phyloP scores from a whole-genome alignment of 106 monocot genomes.

The Dendrobium huoshanense region DNA sequence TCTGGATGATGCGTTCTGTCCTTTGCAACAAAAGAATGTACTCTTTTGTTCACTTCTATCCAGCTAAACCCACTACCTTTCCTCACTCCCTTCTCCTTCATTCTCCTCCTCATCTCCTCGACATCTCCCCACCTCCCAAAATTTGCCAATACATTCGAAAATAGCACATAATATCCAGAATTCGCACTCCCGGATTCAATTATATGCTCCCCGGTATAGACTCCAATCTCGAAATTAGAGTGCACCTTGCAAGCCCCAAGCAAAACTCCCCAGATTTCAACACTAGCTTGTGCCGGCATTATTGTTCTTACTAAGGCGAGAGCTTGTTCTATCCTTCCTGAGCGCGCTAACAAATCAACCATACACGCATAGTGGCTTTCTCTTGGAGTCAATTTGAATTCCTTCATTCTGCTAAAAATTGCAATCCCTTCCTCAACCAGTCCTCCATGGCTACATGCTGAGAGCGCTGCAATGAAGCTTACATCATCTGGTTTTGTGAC shows the following conservation, averaged over 20 bases:
- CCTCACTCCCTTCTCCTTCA: conserved; percentile 52
- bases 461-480: conserved; percentile 43
- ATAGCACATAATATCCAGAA: conserved; percentile 46
- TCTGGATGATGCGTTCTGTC: conserved; percentile 29
- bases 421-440: conserved; percentile 41
- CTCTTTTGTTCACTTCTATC: conserved; percentile 30
- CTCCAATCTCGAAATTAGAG: conserved; percentile 34
- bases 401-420: conserved; percentile 43
- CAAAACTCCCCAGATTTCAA: conserved; percentile 48
- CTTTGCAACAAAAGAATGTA: conserved; percentile 42
- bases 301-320: conserved; percentile 25
- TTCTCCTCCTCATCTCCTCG: conserved; percentile 41
- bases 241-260: conserved; percentile 49
- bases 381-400: conserved; percentile 19
- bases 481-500: conserved; percentile 50
- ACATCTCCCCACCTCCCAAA: conserved; percentile 53
- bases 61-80: conserved; percentile 41
- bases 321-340: conserved; percentile 49
- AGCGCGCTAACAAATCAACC: conserved; percentile 47
- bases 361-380: conserved; percentile 46
- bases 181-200: conserved; percentile 20
- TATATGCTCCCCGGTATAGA: conserved; percentile 29
- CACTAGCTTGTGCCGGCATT: conserved; percentile 28
- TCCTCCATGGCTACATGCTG: conserved; percentile 72
- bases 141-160: conserved; percentile 51